Evolutionary conservation across 176 grass and related monocot genomes (phyloP), one percentile per base, ranked within the genome.

Genomic region (Elaeis guineensis): DNA sequence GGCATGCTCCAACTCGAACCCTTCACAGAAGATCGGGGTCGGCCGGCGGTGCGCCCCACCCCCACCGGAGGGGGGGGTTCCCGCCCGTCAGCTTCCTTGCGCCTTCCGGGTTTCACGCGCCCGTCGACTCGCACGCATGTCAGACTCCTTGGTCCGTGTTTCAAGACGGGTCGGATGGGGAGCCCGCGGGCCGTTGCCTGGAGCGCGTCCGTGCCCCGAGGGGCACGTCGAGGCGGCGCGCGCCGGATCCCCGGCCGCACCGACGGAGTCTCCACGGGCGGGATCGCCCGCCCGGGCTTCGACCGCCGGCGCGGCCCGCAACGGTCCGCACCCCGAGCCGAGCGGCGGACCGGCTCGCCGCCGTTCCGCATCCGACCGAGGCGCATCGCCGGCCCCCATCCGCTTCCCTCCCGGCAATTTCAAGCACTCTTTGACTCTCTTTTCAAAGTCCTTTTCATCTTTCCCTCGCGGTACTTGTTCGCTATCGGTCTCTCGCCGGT

Each of bases 71-170:
- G n/a, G n/a, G 29, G 8, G 35, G 35, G 35, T 3, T 44, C 35
- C 35, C 11, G 35, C 35, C 35, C 35, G 11, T 44, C 11, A 44
- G 9, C 35, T 44, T 44, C 35, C 35, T 44, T 44, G 11, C 11
- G 35, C 35, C 35, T 44, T 44, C 9, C 11, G 1, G 7, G 35
- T 44, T 44, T 44, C 7, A 2, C 55, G 70, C 58, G 71, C 79
- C 66, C 65, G 28, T 76, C 50, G 64, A 80, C 85, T 83, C 72
- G 68, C 80, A 80, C 50, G 76, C 86, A 81, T 84, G 74, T 81
- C 73, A 72, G 78, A 89, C 86, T 90, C 79, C 86, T 90, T 86
- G 76, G 79, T 90, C 70, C 73, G 62, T 86, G 77, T 85, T 90
- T 90, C 75, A 85, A 90, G 78, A 90, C 32, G 71, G 86, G 86